Conservation (phyloP, 1,284 basidiomycete genomes). For the Psilocybe mexicana region DNA sequence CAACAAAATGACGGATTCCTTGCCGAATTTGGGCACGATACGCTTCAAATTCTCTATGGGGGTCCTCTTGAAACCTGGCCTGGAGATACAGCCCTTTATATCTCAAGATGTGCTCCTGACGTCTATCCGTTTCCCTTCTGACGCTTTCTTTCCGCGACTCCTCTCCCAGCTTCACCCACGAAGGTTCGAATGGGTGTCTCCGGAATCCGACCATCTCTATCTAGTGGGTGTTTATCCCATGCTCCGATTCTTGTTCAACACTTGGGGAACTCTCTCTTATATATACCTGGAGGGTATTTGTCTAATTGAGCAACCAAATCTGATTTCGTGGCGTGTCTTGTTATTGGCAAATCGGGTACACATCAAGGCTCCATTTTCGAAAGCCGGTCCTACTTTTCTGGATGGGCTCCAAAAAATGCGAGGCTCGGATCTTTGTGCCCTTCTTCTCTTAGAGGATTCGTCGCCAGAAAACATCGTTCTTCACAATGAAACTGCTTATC, state of each 20-base stretch:
- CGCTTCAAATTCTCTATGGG: conserved; percentile 17
- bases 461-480: not conserved
- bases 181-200: conserved; percentile 22
- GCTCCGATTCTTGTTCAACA: conserved; percentile 13
- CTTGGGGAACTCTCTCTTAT: conserved; percentile 12
- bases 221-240: conserved; percentile 13
- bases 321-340: conserved; percentile 9
- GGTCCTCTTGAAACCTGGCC: conserved; percentile 1
- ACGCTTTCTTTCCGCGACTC: conserved; percentile 14
- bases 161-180: conserved; percentile 17
- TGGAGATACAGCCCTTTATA: conserved; percentile 5
- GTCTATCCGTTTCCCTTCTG: not conserved
- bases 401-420: conserved; percentile 1
- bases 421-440: conserved; percentile 1
- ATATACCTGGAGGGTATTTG: conserved; percentile 19
- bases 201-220: not conserved
- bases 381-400: not conserved
- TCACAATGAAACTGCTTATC: not conserved
- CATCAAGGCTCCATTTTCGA: conserved; percentile 13
- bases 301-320: conserved; percentile 12
- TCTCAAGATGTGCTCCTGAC: conserved; percentile 13
- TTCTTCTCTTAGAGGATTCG: conserved; percentile 6
- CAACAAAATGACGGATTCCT: not conserved
- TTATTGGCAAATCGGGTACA: conserved; percentile 15
- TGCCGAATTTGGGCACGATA: conserved; percentile 14